Evolutionary conservation across 352 stramenopile species (phyloP), one percentile per base, ranked within the genome.

Genomic region (Phytophthora europaea): DNA sequence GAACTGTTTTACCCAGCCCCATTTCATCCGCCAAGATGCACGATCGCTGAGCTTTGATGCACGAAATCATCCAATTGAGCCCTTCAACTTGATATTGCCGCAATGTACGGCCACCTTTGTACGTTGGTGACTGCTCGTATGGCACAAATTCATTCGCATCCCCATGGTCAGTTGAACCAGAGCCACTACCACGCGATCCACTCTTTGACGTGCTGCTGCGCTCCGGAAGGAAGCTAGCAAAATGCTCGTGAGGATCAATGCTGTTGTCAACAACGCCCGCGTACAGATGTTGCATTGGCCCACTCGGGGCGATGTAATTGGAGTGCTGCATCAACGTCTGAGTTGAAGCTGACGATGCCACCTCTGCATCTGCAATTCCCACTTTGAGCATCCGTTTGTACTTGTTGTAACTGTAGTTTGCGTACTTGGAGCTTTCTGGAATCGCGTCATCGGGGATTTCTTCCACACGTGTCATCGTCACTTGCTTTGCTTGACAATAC

Each of bases 1-100:
- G 97, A 33, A 99, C 96, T 36, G 94, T 99, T 74, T 99, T 98
- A 16, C 93, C 94, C 26, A 98, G 83, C 26, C 94, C 94, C 94
- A 98, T 98, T 60, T 98, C 93, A 58, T 98, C 94, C 6, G 93
- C 94, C 38, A 97, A 68, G 53, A 97, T 94, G 55, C 84, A 94
- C n/a, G 88, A 96, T 33, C 91, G 88, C 65, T 96, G 88, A 6
- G 90, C 88, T 73, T 97, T 96, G 61, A 91, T 94, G 61, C 82
- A 94, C 12, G 89, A 92, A 33, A 96, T 84, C 87, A 97, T 97
- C 91, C 91, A 97, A 58, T 97, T 97, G 7, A 97, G 73, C 15
- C 91, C 91, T 64, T 97, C 91, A 12, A 97, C 89, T 72, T 97
- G 91, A 67, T 97, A 97, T 18, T 77, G 52, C 16, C 89, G 89